Conservation (phyloP, 1,139 yeast genomes). For the Yamadazyma sp. region DNA sequence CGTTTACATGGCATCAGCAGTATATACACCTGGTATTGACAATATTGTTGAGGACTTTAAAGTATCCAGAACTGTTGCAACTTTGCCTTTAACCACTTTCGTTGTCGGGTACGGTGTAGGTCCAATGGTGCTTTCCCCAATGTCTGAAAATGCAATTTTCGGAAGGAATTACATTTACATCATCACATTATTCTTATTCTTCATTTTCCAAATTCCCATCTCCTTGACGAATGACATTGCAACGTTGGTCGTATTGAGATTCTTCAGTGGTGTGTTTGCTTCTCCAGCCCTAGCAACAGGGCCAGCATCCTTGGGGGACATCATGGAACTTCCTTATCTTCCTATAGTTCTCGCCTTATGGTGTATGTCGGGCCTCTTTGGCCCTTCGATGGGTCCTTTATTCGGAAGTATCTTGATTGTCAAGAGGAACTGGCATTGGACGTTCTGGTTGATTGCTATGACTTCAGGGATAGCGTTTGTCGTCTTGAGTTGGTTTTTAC, state of each 20-base stretch:
- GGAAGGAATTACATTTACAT: slow-evolving; percentile 51
- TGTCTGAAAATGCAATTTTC: slow-evolving; percentile 48
- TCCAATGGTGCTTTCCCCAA: slow-evolving; percentile 54
- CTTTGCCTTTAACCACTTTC: slow-evolving; percentile 38
- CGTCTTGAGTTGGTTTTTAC: slow-evolving; percentile 37
- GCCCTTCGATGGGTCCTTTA: slow-evolving; percentile 35
- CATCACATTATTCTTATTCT: slow-evolving; percentile 29
- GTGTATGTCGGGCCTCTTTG: slow-evolving; percentile 30
- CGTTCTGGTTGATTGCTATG: slow-evolving; percentile 44
- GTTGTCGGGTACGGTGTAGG: slow-evolving; percentile 60
- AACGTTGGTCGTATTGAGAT: slow-evolving; percentile 31
- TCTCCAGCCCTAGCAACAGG: slow-evolving; percentile 41
- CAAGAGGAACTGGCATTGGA: slow-evolving; percentile 41
- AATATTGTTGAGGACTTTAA: slow-evolving; percentile 41
- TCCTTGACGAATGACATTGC: slow-evolving; percentile 31
- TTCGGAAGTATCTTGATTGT: slow-evolving; percentile 28
- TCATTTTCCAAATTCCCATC: slow-evolving; percentile 34
- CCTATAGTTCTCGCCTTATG: slow-evolving; percentile 31
- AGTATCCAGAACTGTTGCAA: slow-evolving; percentile 41
- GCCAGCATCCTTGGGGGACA: slow-evolving; percentile 36
- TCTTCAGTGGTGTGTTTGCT: slow-evolving; percentile 35
- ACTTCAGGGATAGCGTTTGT: slow-evolving; percentile 33
- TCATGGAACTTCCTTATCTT: slow-evolving; percentile 23
- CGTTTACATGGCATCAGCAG: slow-evolving; percentile 30
- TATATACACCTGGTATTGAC: slow-evolving; percentile 30